A percentile compares a stretch with the other conserved stretches of the same genome.
Conservation (phyloP, 768 basidiomycete species). For the Amanita thiersii region DNA sequence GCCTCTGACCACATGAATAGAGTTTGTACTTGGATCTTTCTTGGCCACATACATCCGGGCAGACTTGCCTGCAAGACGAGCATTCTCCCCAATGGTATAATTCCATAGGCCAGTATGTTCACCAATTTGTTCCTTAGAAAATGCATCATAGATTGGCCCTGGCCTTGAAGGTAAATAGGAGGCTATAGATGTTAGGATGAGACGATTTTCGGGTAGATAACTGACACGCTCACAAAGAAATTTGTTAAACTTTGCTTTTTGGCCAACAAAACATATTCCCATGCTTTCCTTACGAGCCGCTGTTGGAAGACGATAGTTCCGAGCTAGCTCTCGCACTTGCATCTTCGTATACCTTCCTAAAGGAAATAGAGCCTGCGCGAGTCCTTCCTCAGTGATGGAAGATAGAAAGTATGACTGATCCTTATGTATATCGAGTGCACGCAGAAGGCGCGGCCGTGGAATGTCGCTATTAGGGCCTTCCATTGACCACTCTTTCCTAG, state of each 20-base stretch:
- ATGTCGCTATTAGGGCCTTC: conserved; percentile 8
- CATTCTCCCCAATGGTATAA: conserved; percentile 81
- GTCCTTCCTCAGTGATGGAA: conserved; percentile 57
- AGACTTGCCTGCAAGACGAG: conserved; percentile 53
- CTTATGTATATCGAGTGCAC: conserved; percentile 53
- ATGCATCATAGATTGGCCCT: conserved; percentile 58
- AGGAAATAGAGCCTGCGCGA: conserved; percentile 73
- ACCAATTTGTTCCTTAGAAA: conserved; percentile 45
- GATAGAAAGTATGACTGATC: conserved; percentile 93
- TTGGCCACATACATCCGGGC: conserved; percentile 62
- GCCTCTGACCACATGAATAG: conserved; percentile 71
- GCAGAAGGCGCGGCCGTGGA: conserved; percentile 43
- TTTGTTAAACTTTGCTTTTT: conserved; percentile 59
- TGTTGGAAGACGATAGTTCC: conserved; percentile 53
- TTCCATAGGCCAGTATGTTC: conserved; percentile 73
- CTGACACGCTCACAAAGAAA: conserved; percentile 53
- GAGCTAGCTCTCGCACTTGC: conserved; percentile 68
- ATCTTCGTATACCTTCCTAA: conserved; percentile 59
- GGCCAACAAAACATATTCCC: conserved; percentile 92
- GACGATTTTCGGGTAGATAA: not conserved
- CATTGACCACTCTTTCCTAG: conserved; percentile 51
- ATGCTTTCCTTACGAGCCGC: conserved; percentile 80
- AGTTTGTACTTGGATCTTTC: conserved; percentile 59
- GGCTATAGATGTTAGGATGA: conserved; percentile 31
- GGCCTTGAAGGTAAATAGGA: conserved; percentile 66